Base-by-base conservation (phyloP, 2,329 filamentous ascomycete genomes). In the Anthostomella pinea region DNA sequence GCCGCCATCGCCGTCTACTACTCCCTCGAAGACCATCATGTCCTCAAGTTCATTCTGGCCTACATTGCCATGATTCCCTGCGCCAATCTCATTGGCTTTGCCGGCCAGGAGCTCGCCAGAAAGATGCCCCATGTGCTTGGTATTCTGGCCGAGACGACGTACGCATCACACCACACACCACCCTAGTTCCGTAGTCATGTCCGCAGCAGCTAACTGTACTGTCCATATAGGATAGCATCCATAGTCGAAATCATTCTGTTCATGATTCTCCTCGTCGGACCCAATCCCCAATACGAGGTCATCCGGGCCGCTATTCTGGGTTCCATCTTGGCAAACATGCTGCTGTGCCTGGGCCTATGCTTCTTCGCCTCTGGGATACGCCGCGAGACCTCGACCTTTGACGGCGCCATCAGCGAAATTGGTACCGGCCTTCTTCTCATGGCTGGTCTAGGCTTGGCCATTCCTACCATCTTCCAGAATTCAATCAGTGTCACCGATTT, bases 291-390 rank as follows among this genome's bases (percentile, higher is more conserved):
- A 59, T 81, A 83, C 41, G 70, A 74, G n/a, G 85, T 93, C 49
- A 87, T 94, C 51, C 79, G 87, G 56, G 86, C 86, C 35, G 87
- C 88, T 17, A 90, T 94, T 37, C 66, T 94, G 0, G 87, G 88
- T 22, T 91, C 86, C 0, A 85, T 94, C 28, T 62, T 95, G 21
- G 87, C 88, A 9, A 94, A 88, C 20, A 75, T 93, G 65, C 65
- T 94, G 28, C 70, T 94, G 1, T 94, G 87, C 50, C 64, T 94
- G 17, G 88, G 88, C 0, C 56, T 83, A 34, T 93, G 87, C 59
- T 94, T 95, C 67, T 79, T 91, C 43, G 75, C 81, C 15, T 86
- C 86, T 25, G 87, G 88, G 7, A 48, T 91, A 22, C 69, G 71
- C 35, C 77, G 81, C 20, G 71, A 85, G 5, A 77, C 85, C 48